Base-by-base conservation (phyloP, 1,139 yeast genomes). In the Candida sp. region DNA sequence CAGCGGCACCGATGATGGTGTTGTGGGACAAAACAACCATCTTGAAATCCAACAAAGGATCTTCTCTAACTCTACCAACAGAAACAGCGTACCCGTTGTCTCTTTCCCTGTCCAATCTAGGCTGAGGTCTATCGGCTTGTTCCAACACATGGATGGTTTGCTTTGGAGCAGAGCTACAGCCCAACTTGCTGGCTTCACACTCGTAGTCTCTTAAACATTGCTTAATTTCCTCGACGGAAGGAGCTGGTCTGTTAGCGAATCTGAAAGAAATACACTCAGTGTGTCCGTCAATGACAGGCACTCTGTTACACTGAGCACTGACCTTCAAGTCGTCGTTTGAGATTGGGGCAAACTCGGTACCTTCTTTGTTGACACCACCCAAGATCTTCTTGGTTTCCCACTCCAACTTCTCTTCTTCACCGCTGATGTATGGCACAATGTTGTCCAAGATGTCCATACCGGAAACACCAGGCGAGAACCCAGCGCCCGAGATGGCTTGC, bases 401-500 rank as follows among this genome's bases (percentile, higher is more conserved):
- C 74, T 96, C 99, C 61, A 94, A 91, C 76, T 94, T 94, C 61
- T 96, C 99, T 75, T 94, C 99, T 74, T 94, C 99, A 47, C 99
- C 98, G 55, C 94, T 81, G 65, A 94, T 94, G 78, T 77, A 93
- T 45, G 99, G 99, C 50, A 94, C 91, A 60, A 94, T 81, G 75
- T 94, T 94, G 74, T 94, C 99, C 63, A 94, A 80, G 49, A 94
- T 86, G 67, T 94, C 98, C 73, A 94, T 93, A 54, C 96, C 96
- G 28, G 97, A 85, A 49, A 93, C 97, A 68, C 99, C 99, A 44
- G 99, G 99, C 11, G 97, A 90, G 71, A 90, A 94, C 2, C 99
- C 99, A 28, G 96, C 99, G 60, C 99, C 99, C 7, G 98, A 92
- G 58, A 94, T 90, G 42, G 99, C 99, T 72, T 94, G 99, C 72